Base-by-base conservation (phyloP, 2,329 filamentous ascomycete species). In the Diaporthe ampelina region DNA sequence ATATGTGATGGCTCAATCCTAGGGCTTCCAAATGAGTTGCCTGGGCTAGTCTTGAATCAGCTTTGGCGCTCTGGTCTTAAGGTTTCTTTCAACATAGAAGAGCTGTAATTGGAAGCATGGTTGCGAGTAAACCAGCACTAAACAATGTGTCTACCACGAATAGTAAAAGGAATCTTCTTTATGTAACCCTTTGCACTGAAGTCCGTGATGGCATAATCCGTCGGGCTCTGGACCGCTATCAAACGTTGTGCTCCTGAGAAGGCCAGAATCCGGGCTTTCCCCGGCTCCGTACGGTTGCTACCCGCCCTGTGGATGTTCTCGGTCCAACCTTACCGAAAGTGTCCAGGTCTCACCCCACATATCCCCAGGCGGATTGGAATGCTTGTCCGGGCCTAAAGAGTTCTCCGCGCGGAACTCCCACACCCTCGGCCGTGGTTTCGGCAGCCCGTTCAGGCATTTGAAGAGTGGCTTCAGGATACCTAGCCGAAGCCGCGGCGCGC, bases 341-440 rank as follows among this genome's bases (percentile, higher is more conserved):
- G 63, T 52, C 63, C 63, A 52, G 45, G 29, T 19, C 26, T 67
- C 63, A 67, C 63, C 45, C 63, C 63, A 67, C 63, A 52, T 26
- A 52, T 67, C 63, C 43, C 63, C 63, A 67, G 45, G 63, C 37
- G 63, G 63, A 37, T 37, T 67, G 63, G 45, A 67, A 67, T 52
- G 61, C 61, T 50, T 67, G 63, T 52, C 45, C 63, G 63, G 45
- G 29, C 45, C 32, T 40, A 11, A 13, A 32, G 17, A n/a, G 45
- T 40, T 52, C 61, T 67, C 29, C 21, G 29, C 24, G 58, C 17
- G 58, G 24, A 37, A 37, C 8, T 67, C 35, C 26, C 26, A 50
- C 17, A 19, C 43, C 61, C 26, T 35, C 61, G 61, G 13, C 43
- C 61, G 61, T 50, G 61, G 19, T 10, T 24, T 24, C 43, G 29